Evolutionary conservation across 2,329 filamentous ascomycete species (phyloP).

Genomic region (Pezicula neosporulosa): DNA sequence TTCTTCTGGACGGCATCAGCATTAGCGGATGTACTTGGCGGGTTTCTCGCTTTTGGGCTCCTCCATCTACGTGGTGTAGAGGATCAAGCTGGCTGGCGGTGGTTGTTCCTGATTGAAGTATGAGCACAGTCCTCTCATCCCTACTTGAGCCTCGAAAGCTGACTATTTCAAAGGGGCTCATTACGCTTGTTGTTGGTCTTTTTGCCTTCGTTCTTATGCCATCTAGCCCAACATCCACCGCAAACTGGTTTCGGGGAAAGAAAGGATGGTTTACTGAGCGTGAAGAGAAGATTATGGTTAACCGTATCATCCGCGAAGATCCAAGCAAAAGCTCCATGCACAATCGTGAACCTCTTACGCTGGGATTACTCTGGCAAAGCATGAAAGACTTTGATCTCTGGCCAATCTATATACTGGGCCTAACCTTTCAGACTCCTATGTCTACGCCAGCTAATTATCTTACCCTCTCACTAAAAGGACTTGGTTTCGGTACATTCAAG

Average conservation of each 20-base stretch:
- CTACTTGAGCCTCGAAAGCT: slow-evolving; percentile 11
- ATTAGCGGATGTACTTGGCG: slow-evolving; percentile 17
- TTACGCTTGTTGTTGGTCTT: slow-evolving; percentile 21
- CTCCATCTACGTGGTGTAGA: slow-evolving; percentile 18
- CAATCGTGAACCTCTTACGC: slow-evolving; percentile 45
- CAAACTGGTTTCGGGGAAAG: slow-evolving; percentile 54
- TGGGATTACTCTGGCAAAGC: slow-evolving; percentile 39
- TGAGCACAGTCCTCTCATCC: slow-evolving; percentile 15
- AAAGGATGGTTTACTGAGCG: slow-evolving; percentile 59
- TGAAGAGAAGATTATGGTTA: slow-evolving; percentile 61
- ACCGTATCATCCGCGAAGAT: slow-evolving; percentile 49
- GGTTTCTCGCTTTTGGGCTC: slow-evolving; percentile 22
- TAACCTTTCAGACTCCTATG: slow-evolving; percentile 49
- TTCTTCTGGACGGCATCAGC: slow-evolving; percentile 22
- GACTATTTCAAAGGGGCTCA: slow-evolving; percentile 12
- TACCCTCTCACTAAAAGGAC: slow-evolving; percentile 51
- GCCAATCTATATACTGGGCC: slow-evolving; percentile 41
- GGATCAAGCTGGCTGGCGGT: slow-evolving; percentile 31
- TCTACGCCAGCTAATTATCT: slow-evolving; percentile 49
- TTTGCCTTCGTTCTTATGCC: slow-evolving; percentile 20
- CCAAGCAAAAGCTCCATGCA: slow-evolving; percentile 46
- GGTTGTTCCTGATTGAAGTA: slow-evolving; percentile 31
- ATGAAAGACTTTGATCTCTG: slow-evolving; percentile 51
- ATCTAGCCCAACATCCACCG: slow-evolving; percentile 23
- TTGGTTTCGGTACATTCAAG: slow-evolving; percentile 58